These are phyloP conservation scores for Tricharina praecox DNA, from an alignment of 495 filamentous ascomycete genomes.

Conservation along the genomic window DNA sequence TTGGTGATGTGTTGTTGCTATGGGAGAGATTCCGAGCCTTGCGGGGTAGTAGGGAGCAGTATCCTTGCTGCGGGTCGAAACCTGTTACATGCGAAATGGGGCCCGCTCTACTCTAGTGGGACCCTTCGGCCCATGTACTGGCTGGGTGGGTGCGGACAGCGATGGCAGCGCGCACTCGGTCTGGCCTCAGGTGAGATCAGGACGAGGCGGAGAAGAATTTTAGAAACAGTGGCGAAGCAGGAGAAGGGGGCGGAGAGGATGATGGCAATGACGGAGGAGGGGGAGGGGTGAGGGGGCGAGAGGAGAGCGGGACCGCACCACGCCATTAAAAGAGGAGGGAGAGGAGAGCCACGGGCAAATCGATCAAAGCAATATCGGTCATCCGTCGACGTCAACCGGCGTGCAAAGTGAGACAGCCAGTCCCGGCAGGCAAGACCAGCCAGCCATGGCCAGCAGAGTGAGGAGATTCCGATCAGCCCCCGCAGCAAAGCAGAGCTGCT, in stretches of 20 bases:
- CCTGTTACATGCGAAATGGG: not conserved
- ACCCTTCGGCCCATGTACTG: not conserved
- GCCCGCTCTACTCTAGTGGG: not conserved
- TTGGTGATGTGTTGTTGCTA: not conserved
- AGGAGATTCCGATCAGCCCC: too few species aligned
- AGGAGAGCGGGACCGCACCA: not conserved
- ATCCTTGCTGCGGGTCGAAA: not conserved
- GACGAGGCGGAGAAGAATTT: not conserved
- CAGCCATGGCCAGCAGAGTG: too few species aligned
- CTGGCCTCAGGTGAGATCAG: not conserved
- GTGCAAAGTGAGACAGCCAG: not conserved
- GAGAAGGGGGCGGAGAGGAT: not conserved
- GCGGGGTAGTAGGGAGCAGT: not conserved
- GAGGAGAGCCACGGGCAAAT: not conserved
- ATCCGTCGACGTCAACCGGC: conserved; percentile 4
- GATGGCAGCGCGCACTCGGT: not conserved
- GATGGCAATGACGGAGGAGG: not conserved
- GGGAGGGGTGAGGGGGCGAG: not conserved
- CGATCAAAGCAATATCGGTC: not conserved
- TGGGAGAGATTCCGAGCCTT: not conserved
- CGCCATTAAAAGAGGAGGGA: not conserved
- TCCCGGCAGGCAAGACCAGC: too few species aligned
- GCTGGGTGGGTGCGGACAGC: not conserved
- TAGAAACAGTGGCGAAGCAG: not conserved
- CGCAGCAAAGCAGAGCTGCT: too few species aligned